A percentile compares a stretch with the other conserved stretches of the same genome.
Evolutionary conservation across 495 filamentous ascomycete genomes (phyloP).

Genomic region (Trypethelium eluteriae): DNA sequence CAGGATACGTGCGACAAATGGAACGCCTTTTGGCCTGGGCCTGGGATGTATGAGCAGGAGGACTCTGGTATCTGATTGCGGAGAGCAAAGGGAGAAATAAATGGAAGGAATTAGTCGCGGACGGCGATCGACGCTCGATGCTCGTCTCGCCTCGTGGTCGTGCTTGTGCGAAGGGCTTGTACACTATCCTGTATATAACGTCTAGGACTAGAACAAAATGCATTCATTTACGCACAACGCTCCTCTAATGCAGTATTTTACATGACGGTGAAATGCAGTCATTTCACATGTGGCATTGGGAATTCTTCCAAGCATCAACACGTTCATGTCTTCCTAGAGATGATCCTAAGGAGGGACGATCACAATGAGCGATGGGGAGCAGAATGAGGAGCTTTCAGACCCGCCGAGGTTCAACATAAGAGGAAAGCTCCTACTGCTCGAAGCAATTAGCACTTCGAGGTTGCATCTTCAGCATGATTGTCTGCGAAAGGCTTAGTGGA

Average conservation of each 20-base stretch:
- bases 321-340: background rate
- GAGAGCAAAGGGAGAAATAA: background rate
- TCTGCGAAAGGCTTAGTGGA: slow-evolving; percentile 6
- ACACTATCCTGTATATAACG: slow-evolving; percentile 1
- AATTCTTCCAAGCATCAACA: slow-evolving; percentile 8
- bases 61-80: slow-evolving; percentile 12
- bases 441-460: background rate
- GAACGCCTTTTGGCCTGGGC: slow-evolving; percentile 11
- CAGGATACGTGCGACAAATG: slow-evolving; percentile 8
- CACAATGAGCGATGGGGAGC: background rate
- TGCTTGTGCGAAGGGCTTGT: slow-evolving; percentile 5
- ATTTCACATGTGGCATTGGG: slow-evolving; percentile 1
- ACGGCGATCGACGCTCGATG: slow-evolving; percentile 9
- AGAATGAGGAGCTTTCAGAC: slow-evolving; percentile 9
- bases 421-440: background rate
- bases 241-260: slow-evolving; percentile 1
- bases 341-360: background rate
- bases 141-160: slow-evolving; percentile 3
- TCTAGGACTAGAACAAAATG: slow-evolving; percentile 2
- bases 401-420: background rate
- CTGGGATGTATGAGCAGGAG: background rate
- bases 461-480: slow-evolving; percentile 3
- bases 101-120: background rate
- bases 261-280: slow-evolving; percentile 4
- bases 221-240: slow-evolving; percentile 8